phyloP scores from a whole-genome alignment of 2,329 filamentous ascomycete genomes.

The Pseudogymnoascus sp. region DNA sequence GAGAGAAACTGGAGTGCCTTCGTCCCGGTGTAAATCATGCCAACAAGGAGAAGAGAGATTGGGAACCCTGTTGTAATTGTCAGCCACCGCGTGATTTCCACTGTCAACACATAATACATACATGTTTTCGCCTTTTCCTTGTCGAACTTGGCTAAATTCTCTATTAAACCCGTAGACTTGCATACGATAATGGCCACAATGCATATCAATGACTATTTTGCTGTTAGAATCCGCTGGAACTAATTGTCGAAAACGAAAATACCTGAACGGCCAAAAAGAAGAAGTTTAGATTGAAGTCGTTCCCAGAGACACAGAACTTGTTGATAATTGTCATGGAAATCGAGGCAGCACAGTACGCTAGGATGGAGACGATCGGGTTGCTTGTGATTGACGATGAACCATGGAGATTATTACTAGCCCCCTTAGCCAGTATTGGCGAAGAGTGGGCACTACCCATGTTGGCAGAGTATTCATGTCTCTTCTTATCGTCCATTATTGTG shows the following conservation, averaged over 20 bases:
- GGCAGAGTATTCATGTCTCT: conserved; percentile 73
- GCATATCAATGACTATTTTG: conserved; percentile 69
- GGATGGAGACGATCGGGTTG: conserved; percentile 67
- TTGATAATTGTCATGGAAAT: conserved; percentile 98
- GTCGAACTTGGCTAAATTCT: conserved; percentile 71
- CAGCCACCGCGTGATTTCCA: conserved; percentile 15
- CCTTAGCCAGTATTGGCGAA: conserved; percentile 28
- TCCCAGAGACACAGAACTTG: conserved; percentile 87
- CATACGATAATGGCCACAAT: conserved; percentile 69
- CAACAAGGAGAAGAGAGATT: conserved; percentile 82
- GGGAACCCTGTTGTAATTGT: conserved; percentile 67
- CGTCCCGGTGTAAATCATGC: conserved; percentile 94
- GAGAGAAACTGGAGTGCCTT: conserved; percentile 91
- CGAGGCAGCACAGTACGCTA: conserved; percentile 85
- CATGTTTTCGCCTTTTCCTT: conserved; percentile 76
- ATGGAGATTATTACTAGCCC: neutral
- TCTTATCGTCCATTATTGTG: conserved; percentile 72
- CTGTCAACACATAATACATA: conserved; percentile 40
- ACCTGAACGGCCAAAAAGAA: conserved; percentile 87
- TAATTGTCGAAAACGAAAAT: conserved; percentile 29
- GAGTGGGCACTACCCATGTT: conserved; percentile 51
- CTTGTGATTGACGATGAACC: conserved; percentile 44
- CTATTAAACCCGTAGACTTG: conserved; percentile 71
- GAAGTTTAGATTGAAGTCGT: conserved; percentile 86
- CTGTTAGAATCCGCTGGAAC: conserved; percentile 8